Evolutionary conservation across 495 filamentous ascomycete species (phyloP), one percentile per base, ranked within the genome.

Genomic region (Bathelium albidoporum): DNA sequence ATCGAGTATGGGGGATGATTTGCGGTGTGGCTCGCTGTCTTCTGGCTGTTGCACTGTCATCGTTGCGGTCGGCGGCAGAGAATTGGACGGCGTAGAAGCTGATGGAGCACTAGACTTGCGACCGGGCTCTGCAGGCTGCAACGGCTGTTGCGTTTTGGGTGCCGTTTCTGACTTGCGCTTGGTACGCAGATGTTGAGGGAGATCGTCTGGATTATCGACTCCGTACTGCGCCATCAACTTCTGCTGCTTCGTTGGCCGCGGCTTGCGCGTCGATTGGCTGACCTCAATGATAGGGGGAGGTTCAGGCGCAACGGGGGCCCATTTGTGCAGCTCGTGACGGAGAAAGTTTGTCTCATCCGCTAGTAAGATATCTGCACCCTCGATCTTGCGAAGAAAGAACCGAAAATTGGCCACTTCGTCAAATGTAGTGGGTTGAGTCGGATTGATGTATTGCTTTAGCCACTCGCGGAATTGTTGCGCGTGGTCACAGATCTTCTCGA

Each of bases 341-440:
- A 99, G 95, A 75, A 95, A 96, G 72, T 99, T 99, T 9, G 91
- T 97, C 75, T 99, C 94, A 61, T 87, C 87, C 1, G 91, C 83
- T 11, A 99, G 75, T 9, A 99, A 82, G 58, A 99, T 92, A 73
- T 99, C 94, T 14, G 94, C 95, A 10, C 94, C 94, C 77, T 99
- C 95, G 45, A 99, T 94, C 78, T 99, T 99, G 55, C 94, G 89
- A 32, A 99, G 81, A 67, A 96, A 97, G 76, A 99, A 99, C n/a
- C 95, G 86, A 76, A 96, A 86, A 0, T 87, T 90, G 12, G 89
- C 86, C 7, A 90, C 85, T 74, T 99, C 95, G 65, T 91, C 88
- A 9, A 87, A 84, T 1, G 89, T 95, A 12, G 85, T 85, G 28
- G 63, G 68, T 69, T 90, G 84, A 5, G 89, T 79, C 1, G 86